Base-by-base conservation (phyloP, 2,329 filamentous ascomycete species). In the Fusarium sp. region DNA sequence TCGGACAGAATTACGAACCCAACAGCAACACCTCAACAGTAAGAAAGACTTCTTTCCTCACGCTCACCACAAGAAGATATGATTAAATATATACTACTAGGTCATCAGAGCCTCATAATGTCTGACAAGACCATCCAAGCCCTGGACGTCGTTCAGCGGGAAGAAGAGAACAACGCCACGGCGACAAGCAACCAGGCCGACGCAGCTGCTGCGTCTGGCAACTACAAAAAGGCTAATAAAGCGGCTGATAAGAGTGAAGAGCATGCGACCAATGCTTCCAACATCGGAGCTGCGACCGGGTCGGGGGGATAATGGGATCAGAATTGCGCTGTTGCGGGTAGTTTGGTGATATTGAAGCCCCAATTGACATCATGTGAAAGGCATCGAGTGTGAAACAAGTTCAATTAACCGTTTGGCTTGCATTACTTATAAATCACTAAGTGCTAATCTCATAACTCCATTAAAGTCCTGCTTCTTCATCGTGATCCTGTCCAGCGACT, bases 311-410 rank as follows among this genome's bases (percentile, higher is more conserved):
- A 13, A n/a, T n/a, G n/a, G n/a, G n/a, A n/a, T n/a, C n/a, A n/a
- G n/a, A n/a, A n/a, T n/a, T n/a, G n/a, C n/a, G n/a, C n/a, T n/a
- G n/a, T n/a, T n/a, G n/a, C n/a, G n/a, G n/a, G n/a, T n/a, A n/a
- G n/a, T n/a, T n/a, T n/a, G n/a, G n/a, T n/a, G n/a, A n/a, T n/a
- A n/a, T 22, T 34, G 8, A 3, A 18, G 32, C 18, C 3, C 4
- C 32, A 18, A 11, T 38, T 0, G 0, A 32, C 1, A 16, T 6
- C 13, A 18, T 10, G 8, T 9, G 8, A 34, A 1, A 11, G 0
- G 16, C 16, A 4, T 38, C 5, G 3, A 11, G 3, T 8, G 11
- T 30, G 29, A 30, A 30, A 13, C 1, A 3, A 16, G 3, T 22
- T 49, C 1, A 1, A 6, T 38, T 16, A 7, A 20, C 13, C 11